Percentiles rank a stretch among this genome's conserved stretches.
Evolutionary conservation across 75 land plant genomes (phyloP).

Genomic region (Gnetum montanum): DNA sequence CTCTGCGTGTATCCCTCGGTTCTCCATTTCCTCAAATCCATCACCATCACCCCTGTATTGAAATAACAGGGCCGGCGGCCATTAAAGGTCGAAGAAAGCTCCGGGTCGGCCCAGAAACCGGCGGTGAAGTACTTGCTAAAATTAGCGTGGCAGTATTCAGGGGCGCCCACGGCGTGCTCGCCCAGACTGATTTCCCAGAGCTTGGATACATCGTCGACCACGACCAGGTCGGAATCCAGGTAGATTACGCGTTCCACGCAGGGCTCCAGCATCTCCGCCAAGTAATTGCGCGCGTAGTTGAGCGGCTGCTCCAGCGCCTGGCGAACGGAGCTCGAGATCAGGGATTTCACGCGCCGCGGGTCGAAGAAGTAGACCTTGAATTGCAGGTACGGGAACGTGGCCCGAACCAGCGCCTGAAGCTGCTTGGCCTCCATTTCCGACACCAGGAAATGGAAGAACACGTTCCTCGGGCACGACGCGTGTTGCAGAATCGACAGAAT

Average conservation of each 20-base stretch:
- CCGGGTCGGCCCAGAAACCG: conserved; percentile 36
- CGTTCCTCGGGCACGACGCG: conserved; percentile 36
- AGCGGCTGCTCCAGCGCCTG: conserved; percentile 40
- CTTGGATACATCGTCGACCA: conserved; percentile 44
- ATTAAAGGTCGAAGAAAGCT: conserved; percentile 15
- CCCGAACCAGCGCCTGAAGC: conserved; percentile 21
- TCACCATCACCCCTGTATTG: conserved; percentile 94
- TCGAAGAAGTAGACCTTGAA: conserved; percentile 37
- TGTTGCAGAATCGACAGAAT: conserved; percentile 42
- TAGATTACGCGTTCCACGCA: conserved; percentile 44
- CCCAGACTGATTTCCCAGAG: conserved; percentile 50
- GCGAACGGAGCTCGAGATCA: conserved; percentile 36
- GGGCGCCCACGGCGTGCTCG: conserved; percentile 40
- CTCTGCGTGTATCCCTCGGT: conserved; percentile 24
- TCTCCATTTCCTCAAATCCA: conserved; percentile 66
- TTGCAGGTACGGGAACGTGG: conserved; percentile 34
- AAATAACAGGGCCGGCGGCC: conserved; percentile 71
- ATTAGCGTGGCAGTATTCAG: conserved; percentile 72
- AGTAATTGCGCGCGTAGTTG: conserved; percentile 43
- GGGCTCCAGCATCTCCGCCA: conserved; percentile 27
- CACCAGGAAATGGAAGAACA: conserved; percentile 42
- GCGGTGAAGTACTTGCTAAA: conserved; percentile 35
- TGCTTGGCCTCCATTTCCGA: conserved; percentile 9
- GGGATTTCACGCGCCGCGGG: conserved; percentile 15
- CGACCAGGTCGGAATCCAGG: conserved; percentile 48